A percentile compares a stretch with the other conserved stretches of the same genome.
Evolutionary conservation across 2,329 filamentous ascomycete species (phyloP).

Genomic region (Colletotrichum tabaci): DNA sequence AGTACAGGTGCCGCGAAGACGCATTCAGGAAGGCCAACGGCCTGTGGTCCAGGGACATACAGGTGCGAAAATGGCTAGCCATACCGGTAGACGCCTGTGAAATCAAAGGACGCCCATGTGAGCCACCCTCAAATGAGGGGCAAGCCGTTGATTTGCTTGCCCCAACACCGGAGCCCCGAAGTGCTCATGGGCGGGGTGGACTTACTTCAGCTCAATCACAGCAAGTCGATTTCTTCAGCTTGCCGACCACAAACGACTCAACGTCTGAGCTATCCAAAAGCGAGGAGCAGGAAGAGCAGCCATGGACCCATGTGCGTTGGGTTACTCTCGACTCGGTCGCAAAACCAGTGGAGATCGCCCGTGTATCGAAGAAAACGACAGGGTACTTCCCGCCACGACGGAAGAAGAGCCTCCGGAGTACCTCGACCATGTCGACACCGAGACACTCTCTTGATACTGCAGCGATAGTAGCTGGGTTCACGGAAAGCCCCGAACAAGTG

Average conservation of each 20-base stretch:
- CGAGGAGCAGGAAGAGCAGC: conserved; percentile 71
- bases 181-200: conserved; percentile 44
- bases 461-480: conserved; percentile 18
- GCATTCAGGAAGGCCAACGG: conserved; percentile 90
- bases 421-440: conserved; percentile 77
- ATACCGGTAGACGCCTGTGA: conserved; percentile 93
- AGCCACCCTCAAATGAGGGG: conserved; percentile 63
- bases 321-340: conserved; percentile 80
- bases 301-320: conserved; percentile 93
- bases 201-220: conserved; percentile 45
- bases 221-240: conserved; percentile 47
- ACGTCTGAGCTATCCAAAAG: conserved; percentile 11
- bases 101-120: conserved; percentile 80
- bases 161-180: conserved; percentile 58
- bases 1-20: conserved; percentile 88
- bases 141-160: conserved; percentile 67
- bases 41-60: conserved; percentile 95
- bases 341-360: conserved; percentile 85
- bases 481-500: conserved; percentile 38
- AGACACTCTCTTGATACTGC: conserved; percentile 71
- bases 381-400: conserved; percentile 93
- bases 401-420: conserved; percentile 83
- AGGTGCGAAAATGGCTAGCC: conserved; percentile 84
- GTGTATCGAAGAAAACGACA: conserved; percentile 83
- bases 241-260: conserved; percentile 26